Base-by-base conservation (phyloP, 129 eudicot genomes). In the Pittosporum tobira region DNA sequence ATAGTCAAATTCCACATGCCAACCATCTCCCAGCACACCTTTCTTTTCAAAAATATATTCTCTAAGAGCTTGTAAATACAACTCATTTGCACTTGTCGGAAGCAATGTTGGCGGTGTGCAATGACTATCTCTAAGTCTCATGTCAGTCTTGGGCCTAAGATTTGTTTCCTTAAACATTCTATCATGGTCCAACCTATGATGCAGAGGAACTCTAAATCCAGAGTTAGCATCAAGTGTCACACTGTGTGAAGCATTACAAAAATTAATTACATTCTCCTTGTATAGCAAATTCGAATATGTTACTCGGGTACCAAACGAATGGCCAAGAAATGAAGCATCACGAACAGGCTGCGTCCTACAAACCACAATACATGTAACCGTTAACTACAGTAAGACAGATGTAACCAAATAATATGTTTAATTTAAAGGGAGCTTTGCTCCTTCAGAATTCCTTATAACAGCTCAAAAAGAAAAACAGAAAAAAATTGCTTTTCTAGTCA, bases 1-100 rank as follows among this genome's bases (percentile, higher is more conserved):
- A 44, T 53, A 82, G 37, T 68, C 75, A 67, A 88, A 88, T 63
- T 88, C 85, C 37, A 84, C 96, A 68, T n/a, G 65, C 96, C 96
- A 88, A 62, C 94, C 94, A 51, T 81, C 84, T 57, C 70, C 80
- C 37, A 84, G 24, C 22, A 71, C 48, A 40, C 94, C 81, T 51
- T 65, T 68, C 54, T 58, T 73, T 67, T 74, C 79, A 63, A 75
- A 61, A 53, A 84, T 68, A 61, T 78, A 74, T 37, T 88, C 87
- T 69, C 74, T 78, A 46, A 88, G 90, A 57, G 70, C 81, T 64
- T 84, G 63, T 48, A 84, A 70, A 61, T 81, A 85, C 31, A 79
- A 59, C 66, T 67, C 65, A 51, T 57, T 64, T 46, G 78, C 74
- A 53, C 57, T 68, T 48, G 64, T 59, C 51, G 51, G 47, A 43